These are phyloP conservation scores for Trypanosoma boissoni DNA, from an alignment of 208 protist genomes.

Conservation along the genomic window DNA sequence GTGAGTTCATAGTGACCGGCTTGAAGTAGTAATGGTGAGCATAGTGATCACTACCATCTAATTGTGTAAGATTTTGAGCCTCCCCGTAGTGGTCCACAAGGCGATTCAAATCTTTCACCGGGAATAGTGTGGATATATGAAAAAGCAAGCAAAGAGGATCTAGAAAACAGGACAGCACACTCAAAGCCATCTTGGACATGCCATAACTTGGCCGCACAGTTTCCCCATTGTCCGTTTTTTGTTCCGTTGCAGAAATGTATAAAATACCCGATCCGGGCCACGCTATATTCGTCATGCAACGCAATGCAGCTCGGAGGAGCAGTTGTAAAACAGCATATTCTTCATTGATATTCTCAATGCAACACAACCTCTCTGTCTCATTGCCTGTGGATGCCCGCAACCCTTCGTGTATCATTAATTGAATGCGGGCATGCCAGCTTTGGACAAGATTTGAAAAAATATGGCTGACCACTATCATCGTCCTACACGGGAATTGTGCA, in stretches of 20 bases:
- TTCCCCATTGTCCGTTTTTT: slow-evolving; percentile 13
- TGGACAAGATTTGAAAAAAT: slow-evolving; percentile 50
- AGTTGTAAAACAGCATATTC: slow-evolving; percentile 51
- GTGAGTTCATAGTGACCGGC: slow-evolving; percentile 30
- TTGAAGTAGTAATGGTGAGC: slow-evolving; percentile 53
- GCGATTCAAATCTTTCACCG: slow-evolving; percentile 32
- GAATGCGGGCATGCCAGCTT: slow-evolving; percentile 60
- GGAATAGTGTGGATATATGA: slow-evolving; percentile 64
- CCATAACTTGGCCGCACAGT: slow-evolving; percentile 12
- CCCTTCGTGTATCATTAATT: slow-evolving; percentile 40
- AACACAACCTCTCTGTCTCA: slow-evolving; percentile 19
- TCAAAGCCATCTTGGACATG: slow-evolving; percentile 34
- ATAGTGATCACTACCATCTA: slow-evolving; percentile 51
- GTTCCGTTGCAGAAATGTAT: no score
- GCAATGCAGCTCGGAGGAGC: slow-evolving; percentile 44
- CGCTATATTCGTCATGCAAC: slow-evolving; percentile 65
- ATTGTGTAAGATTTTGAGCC: slow-evolving; percentile 37
- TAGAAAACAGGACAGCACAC: slow-evolving; percentile 55
- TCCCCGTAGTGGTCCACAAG: slow-evolving; percentile 58
- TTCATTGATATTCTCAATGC: slow-evolving; percentile 46
- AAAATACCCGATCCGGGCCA: slow-evolving; percentile 81
- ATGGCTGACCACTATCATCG: slow-evolving; percentile 44
- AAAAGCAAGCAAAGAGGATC: slow-evolving; percentile 54
- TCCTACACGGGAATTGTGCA: slow-evolving; percentile 26
- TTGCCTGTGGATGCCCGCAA: slow-evolving; percentile 19